Percentiles rank a stretch among this genome's conserved stretches.
Conservation (phyloP, 352 stramenopile genomes). For the Blastocystis sp. region DNA sequence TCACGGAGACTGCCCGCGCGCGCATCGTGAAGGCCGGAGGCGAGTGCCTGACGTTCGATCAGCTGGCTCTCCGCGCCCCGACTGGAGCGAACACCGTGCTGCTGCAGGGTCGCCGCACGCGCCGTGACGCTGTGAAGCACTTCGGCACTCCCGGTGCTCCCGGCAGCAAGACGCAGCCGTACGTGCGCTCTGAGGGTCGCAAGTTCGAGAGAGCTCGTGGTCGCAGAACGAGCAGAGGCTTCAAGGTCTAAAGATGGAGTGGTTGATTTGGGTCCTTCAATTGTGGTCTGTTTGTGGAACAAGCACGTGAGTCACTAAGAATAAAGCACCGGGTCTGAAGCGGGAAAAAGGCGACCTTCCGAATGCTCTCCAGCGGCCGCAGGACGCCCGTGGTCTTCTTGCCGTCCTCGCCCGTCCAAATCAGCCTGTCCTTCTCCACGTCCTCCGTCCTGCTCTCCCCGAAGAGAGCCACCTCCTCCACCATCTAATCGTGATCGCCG, state of each 20-base stretch:
- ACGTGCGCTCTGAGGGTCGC: too few relatives aligned
- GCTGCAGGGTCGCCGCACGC: too few relatives aligned
- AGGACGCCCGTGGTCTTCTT: background rate
- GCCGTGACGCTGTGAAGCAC: too few relatives aligned
- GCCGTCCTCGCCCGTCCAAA: constrained; percentile 42
- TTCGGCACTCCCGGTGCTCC: too few relatives aligned
- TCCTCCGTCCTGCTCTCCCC: background rate
- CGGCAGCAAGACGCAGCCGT: too few relatives aligned
- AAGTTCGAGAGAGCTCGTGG: too few relatives aligned
- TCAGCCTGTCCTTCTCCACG: constrained; percentile 5
- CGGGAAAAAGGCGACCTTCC: constrained; percentile 6
- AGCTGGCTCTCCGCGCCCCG: too few relatives aligned
- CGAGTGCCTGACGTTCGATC: too few relatives aligned
- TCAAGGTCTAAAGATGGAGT: background rate
- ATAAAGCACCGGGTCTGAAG: constrained; percentile 40
- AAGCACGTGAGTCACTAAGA: background rate
- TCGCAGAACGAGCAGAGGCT: too few relatives aligned
- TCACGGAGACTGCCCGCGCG: too few relatives aligned
- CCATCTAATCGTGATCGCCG: background rate
- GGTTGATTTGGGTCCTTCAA: background rate
- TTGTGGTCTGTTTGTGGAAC: background rate
- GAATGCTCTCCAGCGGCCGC: background rate
- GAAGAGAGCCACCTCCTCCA: constrained; percentile 43
- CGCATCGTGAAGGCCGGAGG: too few relatives aligned
- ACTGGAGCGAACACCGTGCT: too few relatives aligned